Conservation (phyloP, 2,329 filamentous ascomycete genomes). For the Sphaceloma murrayae region DNA sequence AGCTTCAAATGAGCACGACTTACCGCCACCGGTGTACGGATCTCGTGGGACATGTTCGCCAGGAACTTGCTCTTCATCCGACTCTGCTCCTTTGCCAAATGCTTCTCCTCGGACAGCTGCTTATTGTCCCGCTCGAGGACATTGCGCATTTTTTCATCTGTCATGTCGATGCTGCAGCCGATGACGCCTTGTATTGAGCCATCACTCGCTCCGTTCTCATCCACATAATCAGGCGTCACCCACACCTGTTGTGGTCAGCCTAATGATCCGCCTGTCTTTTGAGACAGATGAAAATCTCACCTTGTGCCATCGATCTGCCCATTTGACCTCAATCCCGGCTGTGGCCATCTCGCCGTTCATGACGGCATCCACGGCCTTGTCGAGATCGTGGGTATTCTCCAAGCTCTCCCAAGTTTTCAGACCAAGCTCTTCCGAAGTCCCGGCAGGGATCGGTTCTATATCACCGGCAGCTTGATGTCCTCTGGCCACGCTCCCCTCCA, state of each 20-base stretch:
- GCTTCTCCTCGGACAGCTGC: slow-evolving; percentile 10
- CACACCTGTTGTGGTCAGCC: slow-evolving; percentile 2
- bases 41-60: slow-evolving; percentile 19
- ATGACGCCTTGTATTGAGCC: slow-evolving; percentile 11
- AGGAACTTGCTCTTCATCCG: slow-evolving; percentile 18
- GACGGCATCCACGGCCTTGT: slow-evolving; percentile 6
- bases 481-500: slow-evolving; percentile 11
- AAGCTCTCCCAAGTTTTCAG: slow-evolving; percentile 7
- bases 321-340: slow-evolving; percentile 11
- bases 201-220: slow-evolving; percentile 1
- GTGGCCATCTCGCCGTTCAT: background rate
- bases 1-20: background rate
- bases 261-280: too few species aligned
- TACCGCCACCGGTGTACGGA: slow-evolving; percentile 17
- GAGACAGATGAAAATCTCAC: too few species aligned
- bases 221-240: slow-evolving; percentile 10
- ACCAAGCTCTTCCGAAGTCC: background rate
- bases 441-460: background rate
- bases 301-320: slow-evolving; percentile 11
- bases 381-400: background rate
- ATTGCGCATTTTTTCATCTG: slow-evolving; percentile 12
- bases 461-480: background rate
- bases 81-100: slow-evolving; percentile 14
- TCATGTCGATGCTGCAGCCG: slow-evolving; percentile 17
- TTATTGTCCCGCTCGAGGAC: slow-evolving; percentile 15